Evolutionary conservation across 2,329 filamentous ascomycete genomes (phyloP).

Genomic region (Pseudogymnoascus sp.): DNA sequence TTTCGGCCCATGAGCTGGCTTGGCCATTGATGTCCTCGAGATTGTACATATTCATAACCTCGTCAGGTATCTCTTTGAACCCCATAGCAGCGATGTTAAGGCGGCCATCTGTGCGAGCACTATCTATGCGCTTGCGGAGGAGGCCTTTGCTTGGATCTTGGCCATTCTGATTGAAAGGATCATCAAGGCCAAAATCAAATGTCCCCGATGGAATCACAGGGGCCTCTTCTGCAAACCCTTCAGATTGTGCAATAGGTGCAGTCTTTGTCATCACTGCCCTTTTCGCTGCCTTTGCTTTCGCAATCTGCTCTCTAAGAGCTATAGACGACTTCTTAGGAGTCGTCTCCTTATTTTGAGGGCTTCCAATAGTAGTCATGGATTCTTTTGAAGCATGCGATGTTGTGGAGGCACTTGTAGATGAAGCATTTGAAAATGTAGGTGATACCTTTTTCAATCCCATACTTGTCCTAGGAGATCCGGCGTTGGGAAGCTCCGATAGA

Average conservation of each 20-base stretch:
- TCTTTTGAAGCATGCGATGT: constrained; percentile 14
- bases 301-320: constrained; percentile 81
- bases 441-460: constrained; percentile 21
- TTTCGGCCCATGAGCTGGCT: constrained; percentile 76
- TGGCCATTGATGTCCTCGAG: constrained; percentile 56
- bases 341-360: constrained; percentile 4
- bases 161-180: constrained; percentile 65
- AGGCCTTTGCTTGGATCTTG: constrained; percentile 54
- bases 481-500: constrained; percentile 13
- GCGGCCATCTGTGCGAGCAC: constrained; percentile 67
- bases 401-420: constrained; percentile 20
- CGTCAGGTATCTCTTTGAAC: constrained; percentile 68
- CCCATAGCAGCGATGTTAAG: constrained; percentile 84
- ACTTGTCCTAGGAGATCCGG: constrained; percentile 20
- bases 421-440: constrained; percentile 23
- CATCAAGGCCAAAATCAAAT: constrained; percentile 52
- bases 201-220: constrained; percentile 40
- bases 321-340: constrained; percentile 61
- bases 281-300: constrained; percentile 79
- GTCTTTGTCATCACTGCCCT: constrained; percentile 40
- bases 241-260: constrained; percentile 20
- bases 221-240: constrained; percentile 23
- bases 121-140: constrained; percentile 62
- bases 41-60: constrained; percentile 88
- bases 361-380: constrained; percentile 16